Evolutionary conservation across 1,284 basidiomycete genomes (phyloP), one percentile per base, ranked within the genome.

Genomic region (Malassezia cuniculi): DNA sequence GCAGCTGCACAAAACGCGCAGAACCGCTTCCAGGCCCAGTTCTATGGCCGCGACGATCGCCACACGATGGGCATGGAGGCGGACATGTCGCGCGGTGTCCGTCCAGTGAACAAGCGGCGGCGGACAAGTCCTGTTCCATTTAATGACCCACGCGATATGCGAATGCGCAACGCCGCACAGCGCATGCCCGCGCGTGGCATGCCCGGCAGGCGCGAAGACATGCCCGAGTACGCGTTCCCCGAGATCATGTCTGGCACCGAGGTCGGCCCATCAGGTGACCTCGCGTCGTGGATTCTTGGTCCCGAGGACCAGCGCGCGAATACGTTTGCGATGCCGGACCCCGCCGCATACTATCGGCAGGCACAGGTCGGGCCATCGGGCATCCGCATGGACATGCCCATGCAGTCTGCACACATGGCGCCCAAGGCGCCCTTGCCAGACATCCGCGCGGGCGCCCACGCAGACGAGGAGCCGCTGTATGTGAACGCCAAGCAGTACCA

Each of bases 401-500:
- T 36, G 7, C 19, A 39, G 9, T 15, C 26, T 12, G 21, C 31
- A 8, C 16, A 8, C 9, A 37, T 32, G 15, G 30, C 29, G 14
- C 36, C 20, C 21, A 22, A 39, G 30, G 21, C 41, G 31, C 41
- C 22, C 22, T 11, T 11, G 22, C 22, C 7, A 24, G 6, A 11
- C 22, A 24, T 11, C 7, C 22, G 11, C 22, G 26, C 36, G 39
- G 12, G 42, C 32, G 24, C 44, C 44, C 12, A 40, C 19, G 26
- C 54, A 28, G 54, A 63, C 30, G 57, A 62, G 22, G 61, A 65
- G 26, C 61, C 61, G 11, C 51, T 65, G 12, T 65, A 62, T 33
- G 61, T 65, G 41, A 65, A 65, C 29, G 59, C 61, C 2, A 62
- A 63, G 34, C 61, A 65, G 43, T 65, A 65, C 32, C 54, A 60